phyloP scores from a whole-genome alignment of 2,329 filamentous ascomycete species.

The Ophiosphaerella narmari region DNA sequence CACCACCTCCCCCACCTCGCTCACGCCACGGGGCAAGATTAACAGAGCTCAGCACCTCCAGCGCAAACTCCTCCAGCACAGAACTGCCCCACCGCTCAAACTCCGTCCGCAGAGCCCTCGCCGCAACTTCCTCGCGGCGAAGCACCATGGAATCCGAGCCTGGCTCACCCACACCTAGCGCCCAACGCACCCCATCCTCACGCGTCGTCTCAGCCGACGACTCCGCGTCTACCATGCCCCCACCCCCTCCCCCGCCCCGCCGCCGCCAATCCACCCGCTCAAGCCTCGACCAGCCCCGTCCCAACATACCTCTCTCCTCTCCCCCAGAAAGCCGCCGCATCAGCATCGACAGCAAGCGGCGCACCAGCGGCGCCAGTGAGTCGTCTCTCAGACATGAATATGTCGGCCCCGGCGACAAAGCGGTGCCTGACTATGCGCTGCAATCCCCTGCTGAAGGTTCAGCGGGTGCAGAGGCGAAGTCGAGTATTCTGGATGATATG shows the following conservation, averaged over 20 bases:
- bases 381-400: slow-evolving; percentile 36
- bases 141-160: slow-evolving; percentile 31
- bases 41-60: slow-evolving; percentile 26
- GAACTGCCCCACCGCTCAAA: slow-evolving; percentile 30
- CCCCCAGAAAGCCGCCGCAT: slow-evolving; percentile 33
- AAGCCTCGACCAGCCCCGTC: slow-evolving; percentile 38
- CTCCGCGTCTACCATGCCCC: slow-evolving; percentile 24
- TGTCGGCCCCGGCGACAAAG: slow-evolving; percentile 19
- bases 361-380: slow-evolving; percentile 41
- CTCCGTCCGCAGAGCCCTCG: slow-evolving; percentile 27
- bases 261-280: slow-evolving; percentile 40
- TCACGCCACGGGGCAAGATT: slow-evolving; percentile 39
- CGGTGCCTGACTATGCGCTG: slow-evolving; percentile 25
- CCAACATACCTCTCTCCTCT: slow-evolving; percentile 19
- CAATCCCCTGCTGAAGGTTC: slow-evolving; percentile 36
- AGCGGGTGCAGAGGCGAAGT: slow-evolving; percentile 7
- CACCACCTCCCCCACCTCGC: slow-evolving; percentile 41
- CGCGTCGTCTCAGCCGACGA: slow-evolving; percentile 36
- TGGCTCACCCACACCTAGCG: slow-evolving; percentile 20
- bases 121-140: slow-evolving; percentile 26
- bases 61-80: slow-evolving; percentile 36
- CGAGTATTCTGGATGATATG: slow-evolving; percentile 46
- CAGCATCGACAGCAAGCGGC: slow-evolving; percentile 35
- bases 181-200: slow-evolving; percentile 32
- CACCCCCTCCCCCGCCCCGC: slow-evolving; percentile 40